Evolutionary conservation across 1,284 basidiomycete species (phyloP), one percentile per base, ranked within the genome.

Genomic region (Ganoderma lingzhi): DNA sequence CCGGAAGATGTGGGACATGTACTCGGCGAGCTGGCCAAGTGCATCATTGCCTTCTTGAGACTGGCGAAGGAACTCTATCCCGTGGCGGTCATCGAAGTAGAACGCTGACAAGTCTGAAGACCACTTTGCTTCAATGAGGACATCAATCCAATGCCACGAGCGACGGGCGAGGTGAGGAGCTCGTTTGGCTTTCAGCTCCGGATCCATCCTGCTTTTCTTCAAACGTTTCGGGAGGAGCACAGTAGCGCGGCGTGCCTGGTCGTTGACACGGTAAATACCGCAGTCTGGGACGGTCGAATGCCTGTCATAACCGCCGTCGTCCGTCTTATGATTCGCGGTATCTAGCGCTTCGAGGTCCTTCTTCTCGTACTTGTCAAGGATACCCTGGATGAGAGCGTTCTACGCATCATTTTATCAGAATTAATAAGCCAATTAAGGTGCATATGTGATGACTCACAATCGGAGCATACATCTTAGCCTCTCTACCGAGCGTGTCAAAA

Each of bases 1-100:
- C 2, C 45, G 1, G 45, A 48, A 48, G 65, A 48, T 63, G 65
- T 41, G 62, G 65, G 39, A 58, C 48, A 67, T 53, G 14, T 56
- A 48, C 61, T 58, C n/a, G 37, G 58, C 44, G 9, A 56, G 17
- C 19, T 66, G 48, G 0, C 10, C 48, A 1, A 66, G 51, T 3
- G 56, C 60, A 0, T 48, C 32, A 2, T 10, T 37, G 56, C 64
- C 64, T 17, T 65, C 19, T 3, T 15, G 14, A 9, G 44, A 15
- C 19, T 37, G 1, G 14, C 37, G 63, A 10, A 64, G 28, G 37
- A 55, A 55, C 30, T 30, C 32, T 6, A 1, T 6, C 17, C 15
- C 53, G 12, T 55, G 45, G 2, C 12, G 45, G 1, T 30, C 14
- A 15, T 32, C 30, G 28, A 30, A 32, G 28, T 30, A 17, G 53